phyloP scores from a whole-genome alignment of 805 yeast species.

The Grigorovia humatica region DNA sequence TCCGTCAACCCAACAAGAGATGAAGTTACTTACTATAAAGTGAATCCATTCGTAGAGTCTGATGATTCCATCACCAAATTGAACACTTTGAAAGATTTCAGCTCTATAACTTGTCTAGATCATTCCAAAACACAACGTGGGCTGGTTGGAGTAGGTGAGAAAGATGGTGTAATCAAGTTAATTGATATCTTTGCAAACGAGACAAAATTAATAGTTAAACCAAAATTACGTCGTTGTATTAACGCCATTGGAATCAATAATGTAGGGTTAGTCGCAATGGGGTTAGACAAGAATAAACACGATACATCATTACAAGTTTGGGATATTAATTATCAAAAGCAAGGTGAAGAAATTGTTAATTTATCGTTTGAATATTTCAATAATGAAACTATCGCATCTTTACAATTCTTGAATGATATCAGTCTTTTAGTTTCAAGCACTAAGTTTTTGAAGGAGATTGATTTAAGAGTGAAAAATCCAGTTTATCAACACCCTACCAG shows the following conservation, averaged over 20 bases:
- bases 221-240: constrained; percentile 64
- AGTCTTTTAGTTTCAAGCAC: constrained; percentile 64
- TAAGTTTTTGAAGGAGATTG: constrained; percentile 69
- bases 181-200: constrained; percentile 41
- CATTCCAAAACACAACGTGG: constrained; percentile 50
- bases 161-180: constrained; percentile 54
- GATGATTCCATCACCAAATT: constrained; percentile 45
- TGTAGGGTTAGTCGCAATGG: constrained; percentile 59
- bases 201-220: constrained; percentile 30
- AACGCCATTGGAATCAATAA: constrained; percentile 62
- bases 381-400: constrained; percentile 64
- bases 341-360: constrained; percentile 41
- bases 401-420: constrained; percentile 54
- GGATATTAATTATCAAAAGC: constrained; percentile 57
- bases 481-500: constrained; percentile 67
- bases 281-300: constrained; percentile 66
- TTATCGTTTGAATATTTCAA: constrained; percentile 51
- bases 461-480: constrained; percentile 54
- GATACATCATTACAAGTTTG: constrained; percentile 71
- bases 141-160: constrained; percentile 61
- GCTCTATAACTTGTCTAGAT: constrained; percentile 54
- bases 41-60: constrained; percentile 38
- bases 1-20: constrained; percentile 74
- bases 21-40: constrained; percentile 58
- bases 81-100: constrained; percentile 52